phyloP scores from a whole-genome alignment of 2,329 filamentous ascomycete genomes.

The Neonectria sp. region DNA sequence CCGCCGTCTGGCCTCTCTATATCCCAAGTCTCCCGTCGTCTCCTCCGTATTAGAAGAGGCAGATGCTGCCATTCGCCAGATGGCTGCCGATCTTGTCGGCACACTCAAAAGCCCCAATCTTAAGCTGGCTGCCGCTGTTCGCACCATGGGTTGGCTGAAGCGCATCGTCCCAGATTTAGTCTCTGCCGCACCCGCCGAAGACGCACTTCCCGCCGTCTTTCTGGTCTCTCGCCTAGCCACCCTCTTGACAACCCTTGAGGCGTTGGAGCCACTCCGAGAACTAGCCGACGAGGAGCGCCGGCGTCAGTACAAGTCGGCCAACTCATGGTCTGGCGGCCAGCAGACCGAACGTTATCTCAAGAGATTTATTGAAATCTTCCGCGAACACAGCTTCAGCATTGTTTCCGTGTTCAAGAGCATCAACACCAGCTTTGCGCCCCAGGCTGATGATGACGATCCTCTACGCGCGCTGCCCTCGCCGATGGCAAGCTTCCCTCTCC shows the following conservation, averaged over 20 bases:
- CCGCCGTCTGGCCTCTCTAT: slow-evolving; percentile 85
- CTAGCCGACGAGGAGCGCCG: slow-evolving; percentile 88
- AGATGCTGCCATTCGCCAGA: slow-evolving; percentile 88
- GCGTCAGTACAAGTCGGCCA: slow-evolving; percentile 60
- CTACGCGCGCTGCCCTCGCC: slow-evolving; percentile 80
- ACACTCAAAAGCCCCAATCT: slow-evolving; percentile 83
- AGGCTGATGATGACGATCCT: slow-evolving; percentile 46
- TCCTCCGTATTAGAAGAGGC: slow-evolving; percentile 82
- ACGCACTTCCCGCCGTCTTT: slow-evolving; percentile 86
- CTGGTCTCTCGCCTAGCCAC: slow-evolving; percentile 88
- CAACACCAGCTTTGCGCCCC: slow-evolving; percentile 58
- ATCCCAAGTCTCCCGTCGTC: slow-evolving; percentile 84
- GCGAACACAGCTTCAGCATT: slow-evolving; percentile 96
- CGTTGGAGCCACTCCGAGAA: slow-evolving; percentile 87
- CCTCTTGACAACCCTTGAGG: slow-evolving; percentile 83
- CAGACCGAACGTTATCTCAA: slow-evolving; percentile 97
- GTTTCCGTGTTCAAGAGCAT: slow-evolving; percentile 95
- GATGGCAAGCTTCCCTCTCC: slow-evolving; percentile 86
- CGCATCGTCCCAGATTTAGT: slow-evolving; percentile 85
- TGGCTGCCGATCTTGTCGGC: slow-evolving; percentile 87
- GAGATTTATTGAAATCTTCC: slow-evolving; percentile 96
- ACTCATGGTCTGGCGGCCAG: slow-evolving; percentile 79
- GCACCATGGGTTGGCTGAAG: slow-evolving; percentile 92
- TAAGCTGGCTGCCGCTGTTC: slow-evolving; percentile 90
- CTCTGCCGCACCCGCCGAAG: slow-evolving; percentile 62